Conservation (phyloP, 192 early-diverging fungal genomes). For the Backusella circina region DNA sequence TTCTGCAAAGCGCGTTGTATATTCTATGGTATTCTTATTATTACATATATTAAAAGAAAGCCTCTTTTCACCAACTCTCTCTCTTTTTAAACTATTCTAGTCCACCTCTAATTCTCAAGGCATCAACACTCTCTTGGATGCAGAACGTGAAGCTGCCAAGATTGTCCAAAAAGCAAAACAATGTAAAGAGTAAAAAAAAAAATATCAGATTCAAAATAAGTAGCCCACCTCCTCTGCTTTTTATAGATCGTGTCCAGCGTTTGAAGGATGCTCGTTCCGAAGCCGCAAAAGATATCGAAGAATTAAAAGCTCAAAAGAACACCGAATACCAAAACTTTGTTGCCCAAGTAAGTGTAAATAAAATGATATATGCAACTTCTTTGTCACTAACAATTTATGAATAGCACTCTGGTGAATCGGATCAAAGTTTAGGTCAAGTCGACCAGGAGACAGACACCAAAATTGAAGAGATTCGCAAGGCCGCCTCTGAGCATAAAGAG, state of each 20-base stretch:
- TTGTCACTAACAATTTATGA: background rate
- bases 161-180: conserved; percentile 90
- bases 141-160: conserved; percentile 93
- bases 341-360: conserved; percentile 45
- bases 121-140: conserved; percentile 95
- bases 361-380: background rate
- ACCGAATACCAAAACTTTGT: conserved; percentile 76
- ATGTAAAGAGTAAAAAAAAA: conserved; percentile 63
- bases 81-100: background rate
- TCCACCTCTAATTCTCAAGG: conserved; percentile 74
- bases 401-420: conserved; percentile 70
- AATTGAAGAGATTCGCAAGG: conserved; percentile 57
- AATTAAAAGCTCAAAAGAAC: conserved; percentile 81
- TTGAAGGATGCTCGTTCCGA: conserved; percentile 95
- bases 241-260: conserved; percentile 80
- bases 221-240: background rate
- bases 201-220: background rate
- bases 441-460: conserved; percentile 67
- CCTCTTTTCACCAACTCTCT: background rate
- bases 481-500: conserved; percentile 60
- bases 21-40: background rate
- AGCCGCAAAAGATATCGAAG: conserved; percentile 88
- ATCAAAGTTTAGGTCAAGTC: conserved; percentile 58
- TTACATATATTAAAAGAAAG: background rate
- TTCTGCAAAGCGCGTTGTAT: background rate